These are phyloP conservation scores for Aspergillus pseudoterreus DNA, from an alignment of 2,329 filamentous ascomycete species.

Conservation along the genomic window DNA sequence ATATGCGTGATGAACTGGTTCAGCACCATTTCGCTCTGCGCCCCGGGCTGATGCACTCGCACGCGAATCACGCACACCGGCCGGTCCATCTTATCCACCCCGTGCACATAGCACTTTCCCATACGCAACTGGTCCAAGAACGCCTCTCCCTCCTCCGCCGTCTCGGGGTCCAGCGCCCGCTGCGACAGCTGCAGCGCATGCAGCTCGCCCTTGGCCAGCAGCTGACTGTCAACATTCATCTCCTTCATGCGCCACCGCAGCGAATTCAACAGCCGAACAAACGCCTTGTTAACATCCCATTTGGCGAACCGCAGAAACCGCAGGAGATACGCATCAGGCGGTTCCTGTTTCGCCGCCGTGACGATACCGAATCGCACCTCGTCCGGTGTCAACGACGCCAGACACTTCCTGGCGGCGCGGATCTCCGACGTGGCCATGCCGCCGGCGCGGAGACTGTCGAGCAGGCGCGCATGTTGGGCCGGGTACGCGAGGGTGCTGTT, in stretches of 20 bases:
- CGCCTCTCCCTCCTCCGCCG: constrained; percentile 64
- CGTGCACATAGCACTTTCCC: constrained; percentile 87
- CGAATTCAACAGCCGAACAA: constrained; percentile 85
- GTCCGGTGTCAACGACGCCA: constrained; percentile 71
- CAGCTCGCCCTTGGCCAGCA: constrained; percentile 70
- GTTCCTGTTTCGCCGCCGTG: constrained; percentile 87
- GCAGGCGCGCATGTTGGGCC: constrained; percentile 1
- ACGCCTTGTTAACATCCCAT: constrained; percentile 86
- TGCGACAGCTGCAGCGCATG: constrained; percentile 56
- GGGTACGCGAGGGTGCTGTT: constrained; percentile 68
- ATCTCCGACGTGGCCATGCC: constrained; percentile 45
- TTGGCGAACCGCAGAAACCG: constrained; percentile 78
- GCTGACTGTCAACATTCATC: constrained; percentile 79
- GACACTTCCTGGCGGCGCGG: constrained; percentile 72
- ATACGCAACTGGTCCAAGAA: constrained; percentile 76
- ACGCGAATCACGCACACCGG: constrained; percentile 81
- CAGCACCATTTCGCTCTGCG: constrained; percentile 74
- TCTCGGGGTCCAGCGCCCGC: constrained; percentile 28
- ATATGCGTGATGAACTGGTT: constrained; percentile 86
- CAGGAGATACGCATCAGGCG: constrained; percentile 77
- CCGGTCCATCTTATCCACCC: constrained; percentile 71
- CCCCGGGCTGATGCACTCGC: constrained; percentile 72
- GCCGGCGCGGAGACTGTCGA: constrained; percentile 7
- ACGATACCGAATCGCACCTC: constrained; percentile 75
- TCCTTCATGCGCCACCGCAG: constrained; percentile 81